Conservation (phyloP, 2,329 filamentous ascomycete genomes). For the Westerdykella aurantiaca region DNA sequence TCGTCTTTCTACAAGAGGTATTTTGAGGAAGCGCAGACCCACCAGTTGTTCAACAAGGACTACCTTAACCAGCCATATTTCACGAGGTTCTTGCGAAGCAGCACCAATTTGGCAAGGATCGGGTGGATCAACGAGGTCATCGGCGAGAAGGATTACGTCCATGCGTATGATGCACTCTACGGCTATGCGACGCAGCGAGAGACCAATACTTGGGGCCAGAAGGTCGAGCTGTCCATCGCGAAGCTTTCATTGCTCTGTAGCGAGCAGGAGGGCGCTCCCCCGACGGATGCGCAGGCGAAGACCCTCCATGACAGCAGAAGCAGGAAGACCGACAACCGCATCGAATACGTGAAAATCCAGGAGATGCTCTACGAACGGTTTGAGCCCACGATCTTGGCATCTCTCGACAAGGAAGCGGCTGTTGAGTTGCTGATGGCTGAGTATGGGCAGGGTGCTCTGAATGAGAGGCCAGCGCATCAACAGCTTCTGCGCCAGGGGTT, state of each 20-base stretch:
- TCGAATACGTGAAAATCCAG: slow-evolving; percentile 72
- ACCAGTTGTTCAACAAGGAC: slow-evolving; percentile 58
- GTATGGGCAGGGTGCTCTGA: slow-evolving; percentile 50
- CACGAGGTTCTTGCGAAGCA: slow-evolving; percentile 70
- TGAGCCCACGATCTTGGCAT: slow-evolving; percentile 58
- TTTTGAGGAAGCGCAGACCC: slow-evolving; percentile 50
- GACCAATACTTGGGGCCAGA: slow-evolving; percentile 83
- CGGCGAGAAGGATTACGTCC: slow-evolving; percentile 66
- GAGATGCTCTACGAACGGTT: slow-evolving; percentile 69
- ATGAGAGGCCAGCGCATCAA: slow-evolving; percentile 60
- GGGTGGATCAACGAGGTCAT: slow-evolving; percentile 93
- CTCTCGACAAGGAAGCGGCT: slow-evolving; percentile 75
- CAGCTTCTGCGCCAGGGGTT: slow-evolving; percentile 68
- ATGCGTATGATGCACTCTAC: slow-evolving; percentile 66
- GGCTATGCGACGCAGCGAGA: slow-evolving; percentile 66
- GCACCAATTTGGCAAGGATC: slow-evolving; percentile 67
- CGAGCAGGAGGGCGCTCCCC: slow-evolving; percentile 41
- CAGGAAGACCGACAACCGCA: slow-evolving; percentile 50
- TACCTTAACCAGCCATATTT: slow-evolving; percentile 64
- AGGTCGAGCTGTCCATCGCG: slow-evolving; percentile 82
- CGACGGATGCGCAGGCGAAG: slow-evolving; percentile 62
- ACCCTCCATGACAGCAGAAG: not conserved
- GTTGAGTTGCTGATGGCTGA: slow-evolving; percentile 68
- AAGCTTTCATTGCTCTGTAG: slow-evolving; percentile 61
- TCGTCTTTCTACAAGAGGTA: slow-evolving; percentile 76